Base-by-base conservation (phyloP, 202 grass and related monocot species). In the Saccharum hybrid region DNA sequence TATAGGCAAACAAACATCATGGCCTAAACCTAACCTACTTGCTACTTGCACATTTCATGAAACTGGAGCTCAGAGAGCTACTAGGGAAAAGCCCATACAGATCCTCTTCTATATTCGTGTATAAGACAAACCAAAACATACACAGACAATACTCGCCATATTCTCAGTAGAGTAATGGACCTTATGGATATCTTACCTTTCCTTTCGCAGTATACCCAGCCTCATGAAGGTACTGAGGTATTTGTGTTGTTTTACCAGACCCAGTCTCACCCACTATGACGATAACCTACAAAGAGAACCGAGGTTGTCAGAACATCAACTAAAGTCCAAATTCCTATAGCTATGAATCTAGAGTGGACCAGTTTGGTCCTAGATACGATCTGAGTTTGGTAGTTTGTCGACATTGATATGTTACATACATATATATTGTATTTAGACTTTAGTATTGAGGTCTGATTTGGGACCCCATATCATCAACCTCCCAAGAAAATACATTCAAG, bases 181-280 rank as follows among this genome's bases (percentile, higher is more conserved):
- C 51, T 74, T 39, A 71, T 8, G 19, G 7, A 23, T 65, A 18
- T 11, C 26, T 9, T 87, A 94, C 95, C 92, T 88, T 93, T 68
- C 92, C 90, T 77, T 78, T 84, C 51, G 92, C 89, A 43, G 92
- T 93, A 75, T 89, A 98, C 56, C 96, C 96, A 92, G 92, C 90
- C 83, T 98, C 96, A 70, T 98, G 92, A 74, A 98, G 89, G 86
- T 95, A 98, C 73, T 95, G 92, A 41, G 96, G 96, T 87, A 98
- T 98, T 85, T 98, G 92, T 21, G 96, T 98, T 36, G 92, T 98
- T 72, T 98, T 98, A 57, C 96, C 95, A 72, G 96, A 98, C 59
- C 92, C 96, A 28, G 96, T 98, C 85, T 98, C 92, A 89, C 96
- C 96, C 73, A 98, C 96, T 79, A 98, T 95, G 78, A 98, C 88